Base-by-base conservation (phyloP, 306 rosid species). In the Vigna unguiculata region DNA sequence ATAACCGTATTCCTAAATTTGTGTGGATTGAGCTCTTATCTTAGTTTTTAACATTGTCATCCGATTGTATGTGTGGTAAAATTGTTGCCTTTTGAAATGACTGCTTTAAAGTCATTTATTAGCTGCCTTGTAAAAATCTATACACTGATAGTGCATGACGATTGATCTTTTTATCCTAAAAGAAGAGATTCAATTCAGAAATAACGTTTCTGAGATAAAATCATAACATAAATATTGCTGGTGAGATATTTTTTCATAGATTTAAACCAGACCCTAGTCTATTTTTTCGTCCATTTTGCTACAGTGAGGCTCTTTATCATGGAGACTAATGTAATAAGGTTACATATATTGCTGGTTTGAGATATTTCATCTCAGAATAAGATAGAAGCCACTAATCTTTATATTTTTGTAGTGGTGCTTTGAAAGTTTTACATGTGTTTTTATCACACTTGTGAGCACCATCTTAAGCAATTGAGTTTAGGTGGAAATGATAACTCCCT, bases 1-100 rank as follows among this genome's bases (percentile, higher is more conserved):
- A 15, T 75, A 48, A 14, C 71, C 30, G 34, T 46, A 22, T 43
- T 73, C 28, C 69, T 24, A 57, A 55, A 48, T 74, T 45, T 80
- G 10, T 60, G 36, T 47, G 15, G 19, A 22, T 28, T 48, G 30
- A 36, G 66, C 49, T 58, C 47, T 46, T 16, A 21, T 38, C 40
- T 17, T 48, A 20, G 24, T 53, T 53, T 53, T 53, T 53, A 20
- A 13, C 17, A 3, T 9, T 52, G 28, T 9, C 30, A 21, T 53
- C 7, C 2, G 21, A 3, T 17, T 4, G 1, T 20, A 20, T 54
- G 32, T 21, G 4, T 21, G 32, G 3, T 11, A 54, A 54, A 22
- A 10, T 21, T 54, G 7, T 20, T 21, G 32, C 24, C 16, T 54
- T 54, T 54, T 54, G 61, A 21, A 54, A 54, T 21, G 10, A 20